Evolutionary conservation across 306 rosid genomes (phyloP).

Genomic region (Cucumis melo): DNA sequence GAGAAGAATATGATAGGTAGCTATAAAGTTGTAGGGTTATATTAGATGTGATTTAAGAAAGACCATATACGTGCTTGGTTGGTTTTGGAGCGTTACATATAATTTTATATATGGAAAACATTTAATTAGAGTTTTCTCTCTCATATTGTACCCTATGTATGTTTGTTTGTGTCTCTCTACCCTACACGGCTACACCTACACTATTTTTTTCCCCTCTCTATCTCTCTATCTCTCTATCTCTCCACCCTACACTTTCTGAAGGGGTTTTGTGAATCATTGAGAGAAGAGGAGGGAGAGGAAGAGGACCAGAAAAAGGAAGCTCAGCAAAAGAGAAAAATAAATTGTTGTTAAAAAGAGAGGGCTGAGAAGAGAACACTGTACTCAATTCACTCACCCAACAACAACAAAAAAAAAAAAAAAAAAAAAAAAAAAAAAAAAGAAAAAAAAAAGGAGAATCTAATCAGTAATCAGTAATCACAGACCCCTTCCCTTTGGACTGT

Average conservation of each 20-base stretch:
- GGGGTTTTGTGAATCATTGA: background rate
- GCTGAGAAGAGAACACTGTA: background rate
- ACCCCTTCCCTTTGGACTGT: background rate
- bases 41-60: too few relatives aligned
- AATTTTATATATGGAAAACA: too few relatives aligned
- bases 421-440: background rate
- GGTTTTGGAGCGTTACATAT: too few relatives aligned
- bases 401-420: background rate
- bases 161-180: too few relatives aligned
- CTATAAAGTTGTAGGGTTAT: too few relatives aligned
- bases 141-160: too few relatives aligned
- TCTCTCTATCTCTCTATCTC: background rate
- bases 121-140: too few relatives aligned
- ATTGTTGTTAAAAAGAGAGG: background rate
- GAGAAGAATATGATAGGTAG: too few relatives aligned
- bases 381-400: too few relatives aligned
- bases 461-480: conserved; percentile 3
- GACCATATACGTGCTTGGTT: too few relatives aligned
- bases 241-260: background rate
- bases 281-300: background rate
- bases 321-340: background rate
- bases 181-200: too few relatives aligned
- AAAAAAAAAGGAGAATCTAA: background rate
- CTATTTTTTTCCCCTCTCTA: background rate
- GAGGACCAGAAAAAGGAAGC: background rate